Base-by-base conservation (phyloP, 345 rosid genomes). In the Noccaea caerulescens region DNA sequence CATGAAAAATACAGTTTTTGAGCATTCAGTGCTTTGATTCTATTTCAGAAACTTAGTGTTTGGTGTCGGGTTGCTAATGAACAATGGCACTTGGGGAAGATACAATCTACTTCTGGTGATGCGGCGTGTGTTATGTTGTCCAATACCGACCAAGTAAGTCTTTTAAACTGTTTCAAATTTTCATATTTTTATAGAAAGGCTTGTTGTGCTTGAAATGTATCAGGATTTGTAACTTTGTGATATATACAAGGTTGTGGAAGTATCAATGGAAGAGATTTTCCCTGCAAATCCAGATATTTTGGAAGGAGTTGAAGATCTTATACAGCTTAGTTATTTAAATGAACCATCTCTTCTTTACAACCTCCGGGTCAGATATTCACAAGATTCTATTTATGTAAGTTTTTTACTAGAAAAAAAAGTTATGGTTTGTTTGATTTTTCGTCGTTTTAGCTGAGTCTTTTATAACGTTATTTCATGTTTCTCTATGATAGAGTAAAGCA, bases 241-340 rank as follows among this genome's bases (percentile, higher is more conserved):
- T 62, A 43, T 68, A 45, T 3, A 45, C 4, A 78, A 90, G 96
- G 87, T 84, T 82, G 83, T 88, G 43, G 77, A 83, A 77, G 93
- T 89, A 69, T 76, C 91, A 3, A 80, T 80, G 18, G 81, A 72
- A 52, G 87, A 88, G 56, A 91, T 94, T 69, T 83, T 88, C 43
- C 99, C 99, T 69, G 89, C 99, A 73, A 94, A 92, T 78, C 97
- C 99, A 4, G 89, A 89, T 77, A 80, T 94, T 38, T 82, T 94
- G 39, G 90, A 86, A 73, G 97, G 93, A 38, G 97, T 84, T 64
- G 92, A 87, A 73, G 93, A 94, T 74, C 97, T 94, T 69, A 79
- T 86, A 71, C 95, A 88, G 76, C 99, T 94, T 75, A 88, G 91
- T 83, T 92, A 86, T 82, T 78, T 94, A 80, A 94, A 94, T 59